These are phyloP conservation scores for Sporothrix pallida DNA, from an alignment of 2,329 filamentous ascomycete genomes.

Conservation along the genomic window DNA sequence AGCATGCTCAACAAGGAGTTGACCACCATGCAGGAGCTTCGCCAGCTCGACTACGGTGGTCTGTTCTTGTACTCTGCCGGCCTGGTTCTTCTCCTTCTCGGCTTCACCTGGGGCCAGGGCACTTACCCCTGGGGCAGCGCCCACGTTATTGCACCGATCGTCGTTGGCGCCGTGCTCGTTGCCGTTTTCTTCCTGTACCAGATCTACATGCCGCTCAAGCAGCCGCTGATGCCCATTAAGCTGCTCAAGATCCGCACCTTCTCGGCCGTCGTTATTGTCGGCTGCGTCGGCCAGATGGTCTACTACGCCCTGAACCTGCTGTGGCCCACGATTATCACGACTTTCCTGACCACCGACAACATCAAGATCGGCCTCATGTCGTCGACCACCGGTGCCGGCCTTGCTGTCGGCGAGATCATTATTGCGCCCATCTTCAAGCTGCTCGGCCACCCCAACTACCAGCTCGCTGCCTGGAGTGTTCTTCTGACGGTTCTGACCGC, in stretches of 20 bases:
- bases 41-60: slow-evolving; percentile 53
- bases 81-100: slow-evolving; percentile 50
- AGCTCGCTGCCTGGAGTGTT: slow-evolving; percentile 24
- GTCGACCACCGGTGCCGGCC: slow-evolving; percentile 29
- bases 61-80: slow-evolving; percentile 50
- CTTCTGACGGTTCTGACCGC: slow-evolving; percentile 24
- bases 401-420: slow-evolving; percentile 30
- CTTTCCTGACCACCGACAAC: slow-evolving; percentile 33
- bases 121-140: slow-evolving; percentile 50
- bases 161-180: slow-evolving; percentile 45
- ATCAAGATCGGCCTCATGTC: slow-evolving; percentile 33
- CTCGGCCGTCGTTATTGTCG: slow-evolving; percentile 22
- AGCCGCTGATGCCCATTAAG: slow-evolving; percentile 30
- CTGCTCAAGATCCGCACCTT: slow-evolving; percentile 32
- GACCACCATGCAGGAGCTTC: slow-evolving; percentile 46
- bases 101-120: slow-evolving; percentile 49
- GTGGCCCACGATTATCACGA: slow-evolving; percentile 29
- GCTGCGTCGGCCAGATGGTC: slow-evolving; percentile 32
- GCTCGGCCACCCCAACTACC: slow-evolving; percentile 29
- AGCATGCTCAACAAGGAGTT: slow-evolving; percentile 48
- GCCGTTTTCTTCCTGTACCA: slow-evolving; percentile 31
- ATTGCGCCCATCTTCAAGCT: slow-evolving; percentile 27
- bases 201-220: slow-evolving; percentile 28
- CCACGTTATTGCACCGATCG: slow-evolving; percentile 45
- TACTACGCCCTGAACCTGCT: slow-evolving; percentile 33